These are phyloP conservation scores for Sugiyamaella novakii DNA, from an alignment of 1,139 yeast genomes.

Conservation along the genomic window DNA sequence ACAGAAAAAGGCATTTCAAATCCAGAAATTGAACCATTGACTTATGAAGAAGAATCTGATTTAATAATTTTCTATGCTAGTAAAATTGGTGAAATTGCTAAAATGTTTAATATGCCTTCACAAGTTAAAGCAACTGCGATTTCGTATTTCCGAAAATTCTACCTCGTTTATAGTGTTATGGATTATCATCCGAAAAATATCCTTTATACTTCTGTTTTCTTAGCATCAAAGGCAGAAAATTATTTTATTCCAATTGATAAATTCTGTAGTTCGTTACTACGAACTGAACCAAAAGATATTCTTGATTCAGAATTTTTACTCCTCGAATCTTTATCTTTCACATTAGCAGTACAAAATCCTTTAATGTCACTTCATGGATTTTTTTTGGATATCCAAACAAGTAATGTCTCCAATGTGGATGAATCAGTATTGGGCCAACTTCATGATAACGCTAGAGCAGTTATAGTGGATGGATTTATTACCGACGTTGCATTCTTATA, in stretches of 20 bases:
- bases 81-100: constrained; percentile 64
- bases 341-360: constrained; percentile 85
- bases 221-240: constrained; percentile 93
- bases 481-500: constrained; percentile 76
- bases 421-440: constrained; percentile 36
- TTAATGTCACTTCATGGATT: constrained; percentile 88
- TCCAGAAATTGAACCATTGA: constrained; percentile 49
- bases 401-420: constrained; percentile 30
- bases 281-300: constrained; percentile 63
- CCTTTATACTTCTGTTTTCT: constrained; percentile 77
- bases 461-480: constrained; percentile 65
- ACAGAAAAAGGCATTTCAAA: constrained; percentile 39
- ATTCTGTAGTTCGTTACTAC: constrained; percentile 71
- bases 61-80: constrained; percentile 71
- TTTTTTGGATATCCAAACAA: constrained; percentile 80
- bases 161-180: constrained; percentile 76
- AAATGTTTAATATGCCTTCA: constrained; percentile 60
- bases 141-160: constrained; percentile 79
- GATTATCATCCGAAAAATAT: constrained; percentile 84
- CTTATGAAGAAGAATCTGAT: constrained; percentile 67
- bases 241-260: constrained; percentile 81
- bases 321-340: constrained; percentile 72
- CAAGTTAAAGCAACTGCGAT: constrained; percentile 82
- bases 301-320: constrained; percentile 77
- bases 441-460: constrained; percentile 68